These are phyloP conservation scores for Hemileia vastatrix DNA, from an alignment of 1,284 basidiomycete genomes.

Conservation along the genomic window DNA sequence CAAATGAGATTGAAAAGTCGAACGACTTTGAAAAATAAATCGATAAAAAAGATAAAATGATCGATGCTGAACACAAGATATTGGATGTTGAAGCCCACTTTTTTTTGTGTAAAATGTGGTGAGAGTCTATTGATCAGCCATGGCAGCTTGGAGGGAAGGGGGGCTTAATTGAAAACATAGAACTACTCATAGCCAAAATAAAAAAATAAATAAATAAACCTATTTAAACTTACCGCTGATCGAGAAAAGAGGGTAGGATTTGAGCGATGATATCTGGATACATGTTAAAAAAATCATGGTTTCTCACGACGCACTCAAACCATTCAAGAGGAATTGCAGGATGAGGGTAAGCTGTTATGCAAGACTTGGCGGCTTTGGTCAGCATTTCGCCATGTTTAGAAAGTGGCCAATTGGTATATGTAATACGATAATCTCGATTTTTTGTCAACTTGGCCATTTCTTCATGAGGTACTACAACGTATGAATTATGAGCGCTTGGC, in stretches of 20 bases:
- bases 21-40: slow-evolving; percentile 52
- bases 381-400: slow-evolving; percentile 87
- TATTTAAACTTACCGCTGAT: slow-evolving; percentile 37
- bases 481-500: slow-evolving; percentile 8
- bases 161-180: background rate
- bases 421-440: slow-evolving; percentile 21
- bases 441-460: slow-evolving; percentile 22
- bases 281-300: slow-evolving; percentile 91
- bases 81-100: slow-evolving; percentile 78
- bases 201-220: background rate
- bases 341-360: slow-evolving; percentile 73
- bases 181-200: background rate
- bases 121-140: background rate
- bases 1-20: too few species aligned
- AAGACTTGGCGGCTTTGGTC: slow-evolving; percentile 68
- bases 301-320: slow-evolving; percentile 85
- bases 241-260: slow-evolving; percentile 80
- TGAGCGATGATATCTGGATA: slow-evolving; percentile 75
- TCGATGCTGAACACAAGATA: slow-evolving; percentile 63
- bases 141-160: too few species aligned
- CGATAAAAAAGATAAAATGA: slow-evolving; percentile 87
- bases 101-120: background rate
- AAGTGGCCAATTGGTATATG: slow-evolving; percentile 53
- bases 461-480: slow-evolving; percentile 17
- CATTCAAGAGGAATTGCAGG: slow-evolving; percentile 81